Evolutionary conservation across 1,284 basidiomycete genomes (phyloP).

Genomic region (Pterulicium gracile): DNA sequence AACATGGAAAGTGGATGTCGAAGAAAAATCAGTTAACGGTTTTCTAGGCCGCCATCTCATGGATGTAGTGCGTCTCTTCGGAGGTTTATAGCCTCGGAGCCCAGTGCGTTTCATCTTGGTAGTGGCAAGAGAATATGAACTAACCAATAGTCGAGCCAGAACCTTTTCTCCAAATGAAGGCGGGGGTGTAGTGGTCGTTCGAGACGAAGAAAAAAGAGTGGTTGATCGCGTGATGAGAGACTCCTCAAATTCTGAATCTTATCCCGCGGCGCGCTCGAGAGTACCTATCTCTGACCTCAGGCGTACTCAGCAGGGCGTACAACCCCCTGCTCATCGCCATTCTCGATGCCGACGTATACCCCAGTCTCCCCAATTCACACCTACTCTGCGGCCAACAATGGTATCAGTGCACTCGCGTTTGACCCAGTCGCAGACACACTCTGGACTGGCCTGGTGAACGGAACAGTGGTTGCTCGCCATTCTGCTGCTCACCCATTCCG

Average conservation of each 20-base stretch:
- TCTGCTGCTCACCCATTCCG: conserved; percentile 46
- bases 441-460: conserved; percentile 76
- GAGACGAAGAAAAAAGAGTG: too few relatives aligned
- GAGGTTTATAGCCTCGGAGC: conserved; percentile 4
- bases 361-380: conserved; percentile 1
- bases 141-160: too few relatives aligned
- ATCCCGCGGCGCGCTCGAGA: too few relatives aligned
- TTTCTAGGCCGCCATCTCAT: conserved; percentile 7
- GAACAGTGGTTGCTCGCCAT: conserved; percentile 67
- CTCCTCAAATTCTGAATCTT: too few relatives aligned
- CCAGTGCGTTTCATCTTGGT: conserved; percentile 7
- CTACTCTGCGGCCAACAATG: not conserved
- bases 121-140: too few relatives aligned
- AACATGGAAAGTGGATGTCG: not conserved
- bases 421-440: conserved; percentile 86
- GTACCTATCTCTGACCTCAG: too few relatives aligned
- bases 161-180: too few relatives aligned
- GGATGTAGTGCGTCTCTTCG: conserved; percentile 6
- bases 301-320: too few relatives aligned
- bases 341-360: not conserved
- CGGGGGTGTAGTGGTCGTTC: too few relatives aligned
- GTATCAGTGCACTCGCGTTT: conserved; percentile 68
- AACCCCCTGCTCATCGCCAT: too few relatives aligned
- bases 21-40: conserved; percentile 7
- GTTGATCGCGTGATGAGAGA: too few relatives aligned